Evolutionary conservation across 2,329 filamentous ascomycete species (phyloP).

Genomic region (Dactylonectria estremocensis): DNA sequence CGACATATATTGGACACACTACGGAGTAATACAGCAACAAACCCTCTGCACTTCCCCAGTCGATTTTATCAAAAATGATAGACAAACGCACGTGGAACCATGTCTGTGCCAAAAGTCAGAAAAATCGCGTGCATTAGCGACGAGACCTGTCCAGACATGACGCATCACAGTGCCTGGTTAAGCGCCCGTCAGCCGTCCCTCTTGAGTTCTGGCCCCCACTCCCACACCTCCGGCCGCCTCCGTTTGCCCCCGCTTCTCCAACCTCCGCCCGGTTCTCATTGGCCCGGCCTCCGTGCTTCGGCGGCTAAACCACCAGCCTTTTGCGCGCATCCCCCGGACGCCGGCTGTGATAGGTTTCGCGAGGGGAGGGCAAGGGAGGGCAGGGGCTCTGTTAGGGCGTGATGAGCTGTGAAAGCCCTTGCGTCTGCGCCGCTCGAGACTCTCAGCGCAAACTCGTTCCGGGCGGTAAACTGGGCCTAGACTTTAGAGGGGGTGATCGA

Average conservation of each 20-base stretch:
- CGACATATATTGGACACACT: too few relatives aligned
- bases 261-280: not conserved
- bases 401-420: not conserved
- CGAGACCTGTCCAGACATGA: not conserved
- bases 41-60: too few relatives aligned
- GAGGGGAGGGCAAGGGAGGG: not conserved
- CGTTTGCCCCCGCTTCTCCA: too few relatives aligned
- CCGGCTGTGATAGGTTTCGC: constrained; percentile 1
- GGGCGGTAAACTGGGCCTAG: not conserved
- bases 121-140: too few relatives aligned
- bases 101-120: too few relatives aligned
- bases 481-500: not conserved
- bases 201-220: not conserved
- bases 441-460: not conserved
- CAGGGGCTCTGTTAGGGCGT: not conserved
- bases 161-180: constrained; percentile 20
- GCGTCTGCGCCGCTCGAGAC: not conserved
- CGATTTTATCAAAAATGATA: too few relatives aligned
- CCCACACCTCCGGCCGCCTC: not conserved
- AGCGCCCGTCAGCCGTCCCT: constrained; percentile 18
- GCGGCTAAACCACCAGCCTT: not conserved
- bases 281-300: not conserved
- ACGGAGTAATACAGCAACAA: too few relatives aligned
- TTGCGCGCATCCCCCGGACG: not conserved
- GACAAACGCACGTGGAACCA: too few relatives aligned